Conservation (phyloP, 106 monocot genomes). For the Dendrobium chrysotoxum region DNA sequence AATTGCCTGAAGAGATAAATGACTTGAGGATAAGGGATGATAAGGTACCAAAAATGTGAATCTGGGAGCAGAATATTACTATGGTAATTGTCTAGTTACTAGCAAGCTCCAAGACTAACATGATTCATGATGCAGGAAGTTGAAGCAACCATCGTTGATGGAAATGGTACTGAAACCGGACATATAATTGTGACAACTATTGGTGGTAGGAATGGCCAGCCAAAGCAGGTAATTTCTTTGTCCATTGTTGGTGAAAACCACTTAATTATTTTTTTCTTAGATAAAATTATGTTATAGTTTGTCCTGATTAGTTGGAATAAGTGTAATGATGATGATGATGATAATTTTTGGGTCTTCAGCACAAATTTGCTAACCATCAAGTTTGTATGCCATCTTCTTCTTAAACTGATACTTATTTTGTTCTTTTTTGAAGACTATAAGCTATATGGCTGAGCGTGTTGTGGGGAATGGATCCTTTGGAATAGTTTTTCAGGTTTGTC, state of each 20-base stretch:
- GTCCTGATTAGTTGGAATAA: no score
- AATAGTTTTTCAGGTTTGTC: slow-evolving; percentile 27
- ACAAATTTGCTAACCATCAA: background rate
- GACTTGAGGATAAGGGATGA: slow-evolving; percentile 30
- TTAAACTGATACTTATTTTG: background rate
- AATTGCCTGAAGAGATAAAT: slow-evolving; percentile 27
- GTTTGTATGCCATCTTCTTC: background rate
- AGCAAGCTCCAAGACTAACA: background rate
- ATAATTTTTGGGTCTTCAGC: no score
- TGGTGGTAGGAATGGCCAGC: slow-evolving; percentile 47
- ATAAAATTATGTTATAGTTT: background rate
- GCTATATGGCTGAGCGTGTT: slow-evolving; percentile 34
- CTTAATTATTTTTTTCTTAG: background rate
- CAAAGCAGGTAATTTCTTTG: slow-evolving; percentile 18
- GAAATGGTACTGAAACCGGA: slow-evolving; percentile 28
- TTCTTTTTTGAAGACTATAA: slow-evolving; percentile 22
- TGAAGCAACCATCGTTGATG: slow-evolving; percentile 27
- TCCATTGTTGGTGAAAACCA: background rate
- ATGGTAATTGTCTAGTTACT: background rate
- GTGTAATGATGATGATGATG: no score
- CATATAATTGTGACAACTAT: slow-evolving; percentile 32
- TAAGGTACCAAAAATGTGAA: slow-evolving; percentile 5
- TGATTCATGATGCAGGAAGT: slow-evolving; percentile 17
- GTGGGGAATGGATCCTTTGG: slow-evolving; percentile 38
- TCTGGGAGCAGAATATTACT: background rate